phyloP scores from a whole-genome alignment of 2,329 filamentous ascomycete genomes.

The Akanthomyces muscarius region DNA sequence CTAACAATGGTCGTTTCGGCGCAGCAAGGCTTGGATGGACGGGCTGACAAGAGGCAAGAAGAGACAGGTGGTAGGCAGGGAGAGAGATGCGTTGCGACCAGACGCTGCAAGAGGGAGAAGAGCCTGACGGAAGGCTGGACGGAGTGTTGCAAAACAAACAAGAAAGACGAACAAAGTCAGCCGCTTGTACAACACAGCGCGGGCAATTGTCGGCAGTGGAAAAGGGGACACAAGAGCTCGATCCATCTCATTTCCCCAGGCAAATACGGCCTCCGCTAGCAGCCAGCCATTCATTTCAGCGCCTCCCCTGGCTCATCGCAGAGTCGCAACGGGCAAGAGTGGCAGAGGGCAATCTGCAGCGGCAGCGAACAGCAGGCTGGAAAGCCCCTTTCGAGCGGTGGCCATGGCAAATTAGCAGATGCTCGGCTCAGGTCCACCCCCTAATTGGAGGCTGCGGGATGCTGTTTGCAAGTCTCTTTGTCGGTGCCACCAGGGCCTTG shows the following conservation, averaged over 20 bases:
- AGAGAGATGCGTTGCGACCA: neutral
- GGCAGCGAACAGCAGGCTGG: neutral
- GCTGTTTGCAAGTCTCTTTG: neutral
- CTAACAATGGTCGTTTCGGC: neutral
- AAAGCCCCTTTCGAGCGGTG: slow-evolving; percentile 6
- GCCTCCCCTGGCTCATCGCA: neutral
- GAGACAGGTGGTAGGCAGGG: neutral
- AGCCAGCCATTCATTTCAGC: slow-evolving; percentile 13
- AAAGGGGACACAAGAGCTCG: slow-evolving; percentile 8
- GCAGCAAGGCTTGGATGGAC: neutral
- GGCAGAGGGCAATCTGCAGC: slow-evolving; percentile 11
- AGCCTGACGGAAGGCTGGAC: neutral
- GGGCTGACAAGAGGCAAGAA: neutral
- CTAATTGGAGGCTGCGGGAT: neutral
- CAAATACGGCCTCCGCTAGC: slow-evolving; percentile 8
- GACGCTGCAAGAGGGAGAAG: neutral
- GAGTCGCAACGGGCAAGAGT: neutral
- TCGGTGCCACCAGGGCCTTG: slow-evolving; percentile 3
- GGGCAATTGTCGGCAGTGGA: neutral
- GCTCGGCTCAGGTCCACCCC: neutral
- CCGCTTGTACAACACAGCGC: no score
- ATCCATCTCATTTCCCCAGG: slow-evolving; percentile 17
- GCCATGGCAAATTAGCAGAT: slow-evolving; percentile 13
- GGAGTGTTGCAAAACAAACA: neutral
- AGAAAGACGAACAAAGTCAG: neutral